Base-by-base conservation (phyloP, 116 monocot genomes). In the Papilionanthe hybrid region DNA sequence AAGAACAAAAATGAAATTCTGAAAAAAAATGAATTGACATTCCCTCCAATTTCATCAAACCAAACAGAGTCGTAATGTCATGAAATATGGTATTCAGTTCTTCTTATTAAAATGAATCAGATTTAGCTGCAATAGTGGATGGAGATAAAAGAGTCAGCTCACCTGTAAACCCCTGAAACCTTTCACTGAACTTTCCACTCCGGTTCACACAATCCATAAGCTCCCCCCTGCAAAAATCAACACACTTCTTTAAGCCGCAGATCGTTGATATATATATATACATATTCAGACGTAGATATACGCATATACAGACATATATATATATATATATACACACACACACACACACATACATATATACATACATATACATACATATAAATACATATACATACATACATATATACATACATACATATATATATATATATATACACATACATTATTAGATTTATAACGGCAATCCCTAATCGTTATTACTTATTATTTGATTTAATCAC, bases 141-240 rank as follows among this genome's bases (percentile, higher is more conserved):
- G 41, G 75, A 25, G 7, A 44, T 49, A 41, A 68, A 41, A 37
- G 20, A 53, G 28, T 72, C n/a, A 75, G 50, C 65, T 86, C 85
- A 76, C 99, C 99, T 82, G 93, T 99, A 82, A 99, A 99, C 25
- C 80, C 89, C 53, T 90, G 55, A 57, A 99, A 99, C 49, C 89
- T 83, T 84, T 85, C 86, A 82, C 49, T 86, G 73, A 92, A 99
- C 71, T 91, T 91, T 13, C 95, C 89, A 81, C 99, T 93, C 79
- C 20, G 79, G 30, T 88, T 87, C 42, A 92, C 95, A 55, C 63
- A 83, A 80, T 95, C 93, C 95, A 95, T 95, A 72, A 99, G 55
- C 84, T 99, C 91, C 79, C 93, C 91, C 90, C 99, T 99, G 88
- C 28, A 84, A 42, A 55, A 49, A 76, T 18, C 25, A 76, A 32